Conservation (phyloP, 2,329 filamentous ascomycete species). For the Venturia pyrina region DNA sequence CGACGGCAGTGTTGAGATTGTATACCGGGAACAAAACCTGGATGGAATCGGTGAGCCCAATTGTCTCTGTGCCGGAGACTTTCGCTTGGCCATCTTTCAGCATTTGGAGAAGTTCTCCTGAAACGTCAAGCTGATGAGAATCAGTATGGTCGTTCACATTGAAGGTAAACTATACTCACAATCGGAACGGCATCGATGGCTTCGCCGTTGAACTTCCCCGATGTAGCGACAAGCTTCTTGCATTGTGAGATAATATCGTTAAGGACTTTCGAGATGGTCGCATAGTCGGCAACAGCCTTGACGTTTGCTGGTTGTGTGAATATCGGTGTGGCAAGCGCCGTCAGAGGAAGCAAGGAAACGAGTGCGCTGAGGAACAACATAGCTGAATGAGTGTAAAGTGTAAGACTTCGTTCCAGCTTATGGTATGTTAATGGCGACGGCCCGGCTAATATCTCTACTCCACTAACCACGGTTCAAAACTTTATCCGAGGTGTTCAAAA, state of each 20-base stretch:
- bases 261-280: constrained; percentile 6
- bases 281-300: background rate
- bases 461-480: background rate
- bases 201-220: constrained; percentile 1
- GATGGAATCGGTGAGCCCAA: background rate
- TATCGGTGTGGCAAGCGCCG: background rate
- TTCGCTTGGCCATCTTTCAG: background rate
- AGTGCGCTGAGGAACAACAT: constrained; percentile 8
- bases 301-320: background rate
- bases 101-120: background rate
- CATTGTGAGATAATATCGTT: background rate
- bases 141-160: background rate
- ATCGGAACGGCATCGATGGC: constrained; percentile 4
- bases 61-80: background rate
- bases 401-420: constrained; percentile 1
- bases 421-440: background rate
- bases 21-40: constrained; percentile 1
- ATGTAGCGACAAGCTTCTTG: background rate
- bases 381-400: constrained; percentile 2
- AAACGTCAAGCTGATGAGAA: background rate
- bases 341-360: background rate
- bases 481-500: background rate
- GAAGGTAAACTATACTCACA: background rate
- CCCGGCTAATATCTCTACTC: background rate
- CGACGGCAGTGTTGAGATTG: constrained; percentile 1